Conservation (phyloP, 305 asterid genomes). For the Solanum hybrid region DNA sequence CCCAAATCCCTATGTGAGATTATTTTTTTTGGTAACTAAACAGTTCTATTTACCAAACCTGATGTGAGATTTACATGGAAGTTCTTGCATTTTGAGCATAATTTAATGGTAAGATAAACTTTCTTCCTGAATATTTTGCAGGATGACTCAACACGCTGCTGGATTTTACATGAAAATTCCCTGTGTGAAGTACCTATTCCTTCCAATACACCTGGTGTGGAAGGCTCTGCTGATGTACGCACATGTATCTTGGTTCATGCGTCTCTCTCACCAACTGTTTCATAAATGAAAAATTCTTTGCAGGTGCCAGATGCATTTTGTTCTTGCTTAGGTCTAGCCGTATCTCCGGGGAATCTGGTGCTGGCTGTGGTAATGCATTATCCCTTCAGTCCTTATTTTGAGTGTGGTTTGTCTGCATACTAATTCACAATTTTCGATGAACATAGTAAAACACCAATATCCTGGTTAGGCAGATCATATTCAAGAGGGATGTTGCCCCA, state of each 20-base stretch:
- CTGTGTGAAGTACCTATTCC: slow-evolving; percentile 57
- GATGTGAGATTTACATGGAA: neutral
- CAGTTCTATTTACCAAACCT: neutral
- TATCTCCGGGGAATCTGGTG: slow-evolving; percentile 82
- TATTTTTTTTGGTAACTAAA: neutral
- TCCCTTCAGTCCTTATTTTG: slow-evolving; percentile 8
- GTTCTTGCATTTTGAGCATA: neutral
- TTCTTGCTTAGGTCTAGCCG: slow-evolving; percentile 84
- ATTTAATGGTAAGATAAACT: neutral
- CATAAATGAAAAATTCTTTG: slow-evolving; percentile 11
- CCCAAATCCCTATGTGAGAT: neutral
- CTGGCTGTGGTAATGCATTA: slow-evolving; percentile 62
- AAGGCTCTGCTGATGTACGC: slow-evolving; percentile 58
- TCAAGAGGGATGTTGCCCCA: neutral
- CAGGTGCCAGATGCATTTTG: slow-evolving; percentile 63
- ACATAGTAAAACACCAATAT: neutral
- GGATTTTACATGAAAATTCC: slow-evolving; percentile 47
- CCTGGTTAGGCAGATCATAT: neutral
- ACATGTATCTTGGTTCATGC: slow-evolving; percentile 7
- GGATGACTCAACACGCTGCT: slow-evolving; percentile 67
- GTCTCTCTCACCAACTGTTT: slow-evolving; percentile 1
- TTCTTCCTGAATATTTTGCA: slow-evolving; percentile 20
- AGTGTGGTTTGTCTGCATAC: neutral
- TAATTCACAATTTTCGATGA: neutral
- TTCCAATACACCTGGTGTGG: slow-evolving; percentile 44